phyloP scores from a whole-genome alignment of 805 yeast genomes.

The Diddensiella transvaalensis region DNA sequence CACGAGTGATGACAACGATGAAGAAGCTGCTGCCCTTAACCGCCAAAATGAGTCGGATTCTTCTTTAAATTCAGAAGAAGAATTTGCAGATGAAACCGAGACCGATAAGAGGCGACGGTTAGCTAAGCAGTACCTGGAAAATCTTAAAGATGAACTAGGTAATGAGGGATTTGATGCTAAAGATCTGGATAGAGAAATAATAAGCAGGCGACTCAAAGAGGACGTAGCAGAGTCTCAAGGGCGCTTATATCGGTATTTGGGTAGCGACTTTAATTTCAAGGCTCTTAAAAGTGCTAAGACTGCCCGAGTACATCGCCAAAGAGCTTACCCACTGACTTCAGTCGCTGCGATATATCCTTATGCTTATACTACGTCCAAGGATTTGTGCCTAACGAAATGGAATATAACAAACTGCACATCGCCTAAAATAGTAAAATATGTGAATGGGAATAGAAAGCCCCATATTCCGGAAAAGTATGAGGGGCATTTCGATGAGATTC shows the following conservation, averaged over 20 bases:
- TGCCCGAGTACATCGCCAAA: conserved; percentile 21
- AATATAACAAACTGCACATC: conserved; percentile 54
- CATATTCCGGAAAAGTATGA: conserved; percentile 44
- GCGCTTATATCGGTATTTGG: conserved; percentile 65
- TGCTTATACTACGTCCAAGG: conserved; percentile 80
- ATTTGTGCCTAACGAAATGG: conserved; percentile 77
- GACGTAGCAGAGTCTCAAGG: conserved; percentile 93
- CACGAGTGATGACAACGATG: conserved; percentile 29
- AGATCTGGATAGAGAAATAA: conserved; percentile 83
- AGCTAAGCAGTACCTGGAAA: conserved; percentile 87
- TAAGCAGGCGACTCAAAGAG: conserved; percentile 71
- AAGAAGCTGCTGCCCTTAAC: conserved; percentile 41
- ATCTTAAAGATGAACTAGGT: conserved; percentile 54
- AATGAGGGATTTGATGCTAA: conserved; percentile 71
- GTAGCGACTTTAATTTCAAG: conserved; percentile 43
- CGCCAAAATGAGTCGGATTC: conserved; percentile 46
- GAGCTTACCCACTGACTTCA: conserved; percentile 33
- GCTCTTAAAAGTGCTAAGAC: conserved; percentile 28
- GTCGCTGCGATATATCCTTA: conserved; percentile 55
- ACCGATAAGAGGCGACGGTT: conserved; percentile 92
- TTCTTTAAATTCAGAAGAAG: conserved; percentile 65
- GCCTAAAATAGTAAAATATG: conserved; percentile 63
- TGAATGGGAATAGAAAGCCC: conserved; percentile 43
- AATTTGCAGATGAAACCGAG: conserved; percentile 69
- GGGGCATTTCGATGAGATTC: conserved; percentile 75